Base-by-base conservation (phyloP, 2,329 filamentous ascomycete species). In the Xylariaceae sp. region DNA sequence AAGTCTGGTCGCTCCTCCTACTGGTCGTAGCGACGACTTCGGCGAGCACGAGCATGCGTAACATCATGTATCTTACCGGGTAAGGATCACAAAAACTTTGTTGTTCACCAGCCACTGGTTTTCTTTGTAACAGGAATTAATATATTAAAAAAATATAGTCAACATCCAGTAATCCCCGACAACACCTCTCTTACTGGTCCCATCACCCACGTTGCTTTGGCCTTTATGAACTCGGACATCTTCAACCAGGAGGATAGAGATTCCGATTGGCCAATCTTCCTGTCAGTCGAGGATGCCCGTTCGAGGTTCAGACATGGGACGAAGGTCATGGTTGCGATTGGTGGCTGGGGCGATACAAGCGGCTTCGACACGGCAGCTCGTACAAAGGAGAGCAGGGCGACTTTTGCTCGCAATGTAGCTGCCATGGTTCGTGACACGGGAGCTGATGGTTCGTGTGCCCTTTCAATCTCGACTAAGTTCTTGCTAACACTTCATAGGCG, bases 301-400 rank as follows among this genome's bases (percentile, higher is more conserved):
- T 60, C 62, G 17, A 63, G 75, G 14, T 82, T 78, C 39, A 55
- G 66, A 9, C 56, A 69, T 0, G 68, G 65, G 4, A 70, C 72
- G 34, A 78, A 82, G 55, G 59, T 83, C 12, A 74, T 79, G 67
- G 69, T 83, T 42, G 73, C 79, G 13, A 71, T 84, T 30, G 81
- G 80, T 11, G 80, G 79, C 18, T 83, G 79, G 78, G 79, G 73
- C 2, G 77, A 83, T 41, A 74, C 71, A 0, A 52, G 55, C 9
- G 78, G 78, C 0, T 83, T 83, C 55, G 63, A 66, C 3, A 52
- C 42, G 2, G 76, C 66, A 2, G 68, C 70, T 3, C 69, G 67
- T 28, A 69, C 67, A 1, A 64, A 73, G 1, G 54, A 60, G 7
- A 66, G 60, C 5, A 72, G 76, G 1, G 54, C 65, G 30, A 60